Evolutionary conservation across 1,284 basidiomycete species (phyloP).

Genomic region (Xerocomus minutiporus): DNA sequence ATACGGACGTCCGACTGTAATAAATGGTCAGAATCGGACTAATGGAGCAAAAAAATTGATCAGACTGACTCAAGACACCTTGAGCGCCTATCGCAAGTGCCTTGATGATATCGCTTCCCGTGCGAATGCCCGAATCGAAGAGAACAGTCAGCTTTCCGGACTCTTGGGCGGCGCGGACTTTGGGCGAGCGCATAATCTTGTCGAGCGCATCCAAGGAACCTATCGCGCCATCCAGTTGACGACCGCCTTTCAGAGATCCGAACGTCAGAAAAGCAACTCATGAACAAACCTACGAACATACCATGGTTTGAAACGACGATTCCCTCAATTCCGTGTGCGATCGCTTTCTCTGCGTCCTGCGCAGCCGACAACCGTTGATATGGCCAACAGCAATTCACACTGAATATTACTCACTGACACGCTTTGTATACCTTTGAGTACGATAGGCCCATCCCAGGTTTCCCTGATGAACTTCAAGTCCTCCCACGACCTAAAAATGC

Average conservation of each 20-base stretch:
- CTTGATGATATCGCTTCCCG: conserved; percentile 74
- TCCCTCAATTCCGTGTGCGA: conserved; percentile 62
- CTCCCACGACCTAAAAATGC: conserved; percentile 59
- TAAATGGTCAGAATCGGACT: background rate
- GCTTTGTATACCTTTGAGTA: conserved; percentile 65
- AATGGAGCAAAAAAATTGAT: background rate
- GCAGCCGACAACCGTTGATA: background rate
- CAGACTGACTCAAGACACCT: conserved; percentile 55
- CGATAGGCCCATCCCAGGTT: conserved; percentile 65
- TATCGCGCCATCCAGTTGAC: conserved; percentile 81
- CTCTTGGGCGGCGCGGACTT: conserved; percentile 54
- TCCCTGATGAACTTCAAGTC: conserved; percentile 58
- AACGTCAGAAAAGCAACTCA: background rate
- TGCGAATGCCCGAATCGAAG: conserved; percentile 79
- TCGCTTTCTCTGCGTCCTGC: conserved; percentile 65
- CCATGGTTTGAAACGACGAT: conserved; percentile 83
- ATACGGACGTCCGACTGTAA: conserved; percentile 52
- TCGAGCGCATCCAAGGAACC: conserved; percentile 69
- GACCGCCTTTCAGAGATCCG: conserved; percentile 48
- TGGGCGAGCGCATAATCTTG: conserved; percentile 55
- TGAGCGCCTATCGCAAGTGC: conserved; percentile 69
- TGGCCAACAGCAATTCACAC: background rate
- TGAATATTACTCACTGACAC: conserved; percentile 35
- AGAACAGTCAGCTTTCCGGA: conserved; percentile 63
- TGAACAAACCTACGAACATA: conserved; percentile 21